Conservation (phyloP, 106 monocot species). For the Platanthera zijinensis region DNA sequence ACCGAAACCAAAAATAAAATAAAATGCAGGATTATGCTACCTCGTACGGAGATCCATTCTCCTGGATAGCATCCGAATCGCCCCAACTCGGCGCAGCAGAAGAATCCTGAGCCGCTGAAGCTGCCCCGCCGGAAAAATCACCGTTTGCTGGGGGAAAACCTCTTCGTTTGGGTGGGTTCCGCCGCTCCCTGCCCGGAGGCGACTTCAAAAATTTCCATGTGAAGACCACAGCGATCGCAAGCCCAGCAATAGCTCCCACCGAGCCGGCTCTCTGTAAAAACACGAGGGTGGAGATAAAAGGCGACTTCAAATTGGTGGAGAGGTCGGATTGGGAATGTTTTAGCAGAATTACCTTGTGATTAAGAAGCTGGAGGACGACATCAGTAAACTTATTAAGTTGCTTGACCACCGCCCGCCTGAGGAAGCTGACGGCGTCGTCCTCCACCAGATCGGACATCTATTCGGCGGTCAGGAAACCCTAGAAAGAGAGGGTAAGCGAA, state of each 20-base stretch:
- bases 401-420: slow-evolving; percentile 30
- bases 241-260: slow-evolving; percentile 60
- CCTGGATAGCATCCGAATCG: slow-evolving; percentile 19
- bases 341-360: slow-evolving; percentile 42
- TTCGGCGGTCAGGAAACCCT: neutral
- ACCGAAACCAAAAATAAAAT: neutral
- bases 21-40: neutral
- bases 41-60: slow-evolving; percentile 10
- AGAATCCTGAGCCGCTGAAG: slow-evolving; percentile 6
- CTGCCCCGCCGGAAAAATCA: neutral
- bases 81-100: slow-evolving; percentile 3
- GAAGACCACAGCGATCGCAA: slow-evolving; percentile 69
- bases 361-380: slow-evolving; percentile 32
- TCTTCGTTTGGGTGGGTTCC: slow-evolving; percentile 33
- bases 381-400: slow-evolving; percentile 44
- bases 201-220: slow-evolving; percentile 59
- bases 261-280: slow-evolving; percentile 42
- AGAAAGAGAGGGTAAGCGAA: neutral
- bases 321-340: neutral
- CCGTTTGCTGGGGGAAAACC: slow-evolving; percentile 4
- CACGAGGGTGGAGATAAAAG: neutral
- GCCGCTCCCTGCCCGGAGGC: slow-evolving; percentile 22
- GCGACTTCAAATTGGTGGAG: neutral
- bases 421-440: slow-evolving; percentile 32
- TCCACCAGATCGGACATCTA: slow-evolving; percentile 46